Evolutionary conservation across 164 flowering plant genomes (phyloP), one percentile per base, ranked within the genome.

Genomic region (Nymphaea colorata): DNA sequence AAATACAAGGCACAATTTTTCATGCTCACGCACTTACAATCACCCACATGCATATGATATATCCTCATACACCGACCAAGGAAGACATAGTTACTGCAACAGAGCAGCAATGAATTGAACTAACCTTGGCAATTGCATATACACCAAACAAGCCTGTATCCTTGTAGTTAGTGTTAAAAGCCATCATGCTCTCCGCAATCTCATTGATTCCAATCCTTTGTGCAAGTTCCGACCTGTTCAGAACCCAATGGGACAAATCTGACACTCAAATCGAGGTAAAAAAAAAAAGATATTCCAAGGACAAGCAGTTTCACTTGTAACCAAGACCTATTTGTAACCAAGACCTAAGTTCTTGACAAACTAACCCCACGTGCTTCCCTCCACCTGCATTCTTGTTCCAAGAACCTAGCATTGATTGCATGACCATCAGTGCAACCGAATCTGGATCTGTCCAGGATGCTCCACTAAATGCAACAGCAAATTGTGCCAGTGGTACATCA

Each of bases 371-470:
- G 81, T 94, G 99, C 79, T 91, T 91, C 76, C 99, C 99, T n/a
- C 93, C 93, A 45, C 83, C 83, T 10, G 80, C 76, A 76, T 55
- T 85, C 71, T 90, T 94, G 67, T 86, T 90, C 92, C 93, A 94
- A 62, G 96, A 84, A 64, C 99, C 99, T 74, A 94, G 67, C 93
- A 94, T 86, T 42, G 92, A 77, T 72, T 91, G 99, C 85, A 94
- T 90, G 66, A 94, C 96, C 97, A 94, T 90, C 69, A 94, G 83
- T 15, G 96, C 87, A 81, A 90, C 82, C 42, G 99, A 87, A 83
- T 94, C 99, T 72, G 99, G 99, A 77, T 94, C 99, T 42, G 92
- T 90, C 96, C 96, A 94, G 10, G 97, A 88, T 69, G 97, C 96
- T 72, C 99, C 97, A 68, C 77, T 77, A 76, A 91, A 91, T 59